Percentiles rank a stretch among this genome's conserved stretches.
Evolutionary conservation across 805 yeast species (phyloP).

Genomic region (Candida ficus): DNA sequence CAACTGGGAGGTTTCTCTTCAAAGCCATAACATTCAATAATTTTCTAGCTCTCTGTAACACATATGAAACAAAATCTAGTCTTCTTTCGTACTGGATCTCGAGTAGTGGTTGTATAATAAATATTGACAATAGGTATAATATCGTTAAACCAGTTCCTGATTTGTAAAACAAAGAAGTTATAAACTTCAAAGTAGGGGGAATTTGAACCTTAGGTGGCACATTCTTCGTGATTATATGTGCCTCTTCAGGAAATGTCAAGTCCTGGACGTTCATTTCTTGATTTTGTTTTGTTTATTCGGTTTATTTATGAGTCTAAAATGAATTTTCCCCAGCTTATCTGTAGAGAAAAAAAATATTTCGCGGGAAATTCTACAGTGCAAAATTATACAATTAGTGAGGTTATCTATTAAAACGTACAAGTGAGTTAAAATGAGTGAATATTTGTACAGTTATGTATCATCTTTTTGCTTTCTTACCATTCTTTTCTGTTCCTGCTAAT

Average conservation of each 20-base stretch:
- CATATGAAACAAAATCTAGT: conserved; percentile 26
- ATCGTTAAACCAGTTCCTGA: conserved; percentile 31
- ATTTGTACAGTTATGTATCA: not conserved
- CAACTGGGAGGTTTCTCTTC: conserved; percentile 32
- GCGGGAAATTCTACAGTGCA: too few species aligned
- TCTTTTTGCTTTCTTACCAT: conserved; percentile 1
- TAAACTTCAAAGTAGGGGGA: conserved; percentile 23
- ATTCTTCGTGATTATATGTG: conserved; percentile 1
- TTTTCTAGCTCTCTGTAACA: conserved; percentile 26
- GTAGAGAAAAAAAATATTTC: not conserved
- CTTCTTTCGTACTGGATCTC: conserved; percentile 36
- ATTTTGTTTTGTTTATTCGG: not conserved
- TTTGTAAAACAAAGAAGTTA: conserved; percentile 26
- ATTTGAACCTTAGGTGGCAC: conserved; percentile 2
- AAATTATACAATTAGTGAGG: too few species aligned
- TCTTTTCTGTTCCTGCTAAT: not conserved
- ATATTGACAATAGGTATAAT: conserved; percentile 28
- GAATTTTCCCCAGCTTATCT: not conserved
- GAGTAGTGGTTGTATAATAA: conserved; percentile 37
- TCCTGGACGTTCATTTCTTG: conserved; percentile 7
- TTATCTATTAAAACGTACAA: too few species aligned
- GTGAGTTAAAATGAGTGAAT: too few species aligned
- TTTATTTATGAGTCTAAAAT: not conserved
- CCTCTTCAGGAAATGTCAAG: conserved; percentile 21
- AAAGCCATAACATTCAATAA: conserved; percentile 25